Percentiles rank a stretch among this genome's conserved stretches.
Evolutionary conservation across 345 rosid species (phyloP).

Genomic region (Eucalyptus marginata): DNA sequence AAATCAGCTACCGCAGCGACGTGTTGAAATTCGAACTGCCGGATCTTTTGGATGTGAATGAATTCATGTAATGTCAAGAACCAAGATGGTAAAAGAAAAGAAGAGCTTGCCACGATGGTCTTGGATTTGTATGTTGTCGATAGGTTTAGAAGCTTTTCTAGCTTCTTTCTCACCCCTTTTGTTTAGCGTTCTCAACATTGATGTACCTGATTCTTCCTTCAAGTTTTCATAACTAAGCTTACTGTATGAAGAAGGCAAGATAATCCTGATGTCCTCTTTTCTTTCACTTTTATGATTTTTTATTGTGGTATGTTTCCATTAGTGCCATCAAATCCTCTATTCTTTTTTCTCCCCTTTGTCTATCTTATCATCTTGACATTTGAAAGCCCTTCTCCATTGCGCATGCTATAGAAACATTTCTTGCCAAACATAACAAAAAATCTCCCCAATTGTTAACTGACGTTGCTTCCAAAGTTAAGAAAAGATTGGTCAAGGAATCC

Average conservation of each 20-base stretch:
- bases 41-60: constrained; percentile 43
- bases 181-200: background rate
- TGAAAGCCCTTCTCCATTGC: background rate
- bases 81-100: background rate
- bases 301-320: background rate
- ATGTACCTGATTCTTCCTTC: background rate
- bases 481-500: background rate
- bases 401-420: background rate
- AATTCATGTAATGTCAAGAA: constrained; percentile 29
- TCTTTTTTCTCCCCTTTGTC: background rate
- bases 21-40: constrained; percentile 45
- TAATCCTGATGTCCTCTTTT: background rate
- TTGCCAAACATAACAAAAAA: background rate
- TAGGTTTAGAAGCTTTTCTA: background rate
- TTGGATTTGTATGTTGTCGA: background rate
- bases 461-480: background rate
- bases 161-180: background rate
- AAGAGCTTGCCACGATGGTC: background rate
- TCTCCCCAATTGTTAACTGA: background rate
- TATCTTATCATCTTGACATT: background rate
- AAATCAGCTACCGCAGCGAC: constrained; percentile 52
- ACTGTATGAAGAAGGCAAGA: background rate
- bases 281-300: background rate
- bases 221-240: background rate
- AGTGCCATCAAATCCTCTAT: background rate